Conservation (phyloP, 805 yeast species). For the Pichia sporocuriosa region DNA sequence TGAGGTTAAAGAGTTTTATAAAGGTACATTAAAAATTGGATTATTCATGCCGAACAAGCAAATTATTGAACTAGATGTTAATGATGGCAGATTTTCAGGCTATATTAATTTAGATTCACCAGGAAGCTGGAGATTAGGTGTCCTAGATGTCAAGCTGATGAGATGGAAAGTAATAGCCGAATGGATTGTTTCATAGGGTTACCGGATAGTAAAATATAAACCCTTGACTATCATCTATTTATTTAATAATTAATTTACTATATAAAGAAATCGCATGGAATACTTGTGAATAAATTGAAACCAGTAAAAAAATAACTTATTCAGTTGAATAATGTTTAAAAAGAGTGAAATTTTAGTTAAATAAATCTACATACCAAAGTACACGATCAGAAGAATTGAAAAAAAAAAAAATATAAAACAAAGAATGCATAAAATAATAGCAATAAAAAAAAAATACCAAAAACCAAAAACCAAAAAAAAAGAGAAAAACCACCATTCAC, state of each 20-base stretch:
- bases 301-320: not conserved
- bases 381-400: no score
- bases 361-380: no score
- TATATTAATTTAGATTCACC: slow-evolving; percentile 55
- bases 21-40: slow-evolving; percentile 46
- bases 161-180: slow-evolving; percentile 89
- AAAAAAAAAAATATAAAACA: no score
- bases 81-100: slow-evolving; percentile 49
- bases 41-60: slow-evolving; percentile 84
- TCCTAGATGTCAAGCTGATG: slow-evolving; percentile 65
- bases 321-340: no score
- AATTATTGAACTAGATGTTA: slow-evolving; percentile 50
- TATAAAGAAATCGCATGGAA: no score
- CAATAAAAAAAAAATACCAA: no score
- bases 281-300: not conserved
- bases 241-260: no score
- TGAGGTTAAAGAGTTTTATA: slow-evolving; percentile 14
- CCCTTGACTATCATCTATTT: not conserved
- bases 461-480: no score
- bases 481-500: no score
- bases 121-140: slow-evolving; percentile 81
- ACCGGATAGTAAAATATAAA: slow-evolving; percentile 2
- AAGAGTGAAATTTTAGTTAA: no score
- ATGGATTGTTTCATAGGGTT: slow-evolving; percentile 44
- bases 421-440: no score